Conservation (phyloP, 106 monocot genomes). For the Chionographis japonica region DNA sequence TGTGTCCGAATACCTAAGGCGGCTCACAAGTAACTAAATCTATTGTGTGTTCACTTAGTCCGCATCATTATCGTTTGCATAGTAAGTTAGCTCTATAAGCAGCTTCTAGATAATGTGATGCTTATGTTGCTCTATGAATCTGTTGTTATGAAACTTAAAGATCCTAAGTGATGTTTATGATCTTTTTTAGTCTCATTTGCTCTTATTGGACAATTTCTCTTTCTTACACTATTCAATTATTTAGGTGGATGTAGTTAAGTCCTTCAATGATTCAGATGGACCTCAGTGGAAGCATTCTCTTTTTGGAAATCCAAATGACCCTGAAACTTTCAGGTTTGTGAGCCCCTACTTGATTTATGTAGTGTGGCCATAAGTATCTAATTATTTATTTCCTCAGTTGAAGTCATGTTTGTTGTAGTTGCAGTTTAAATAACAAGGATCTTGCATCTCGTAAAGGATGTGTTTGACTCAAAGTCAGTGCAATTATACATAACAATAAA, state of each 20-base stretch:
- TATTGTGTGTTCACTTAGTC: too few relatives aligned
- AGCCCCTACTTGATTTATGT: background rate
- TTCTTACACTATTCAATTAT: constrained; percentile 3
- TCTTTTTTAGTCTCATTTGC: background rate
- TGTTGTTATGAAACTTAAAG: too few relatives aligned
- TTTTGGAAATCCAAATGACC: constrained; percentile 95
- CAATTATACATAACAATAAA: too few relatives aligned
- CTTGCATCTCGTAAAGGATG: background rate
- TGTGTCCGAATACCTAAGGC: too few relatives aligned
- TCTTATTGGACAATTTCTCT: background rate
- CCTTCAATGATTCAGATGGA: constrained; percentile 71
- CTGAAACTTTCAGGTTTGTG: constrained; percentile 83
- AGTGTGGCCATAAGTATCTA: too few relatives aligned
- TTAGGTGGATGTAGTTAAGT: constrained; percentile 80
- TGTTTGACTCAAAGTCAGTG: too few relatives aligned
- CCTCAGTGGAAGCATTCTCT: constrained; percentile 91
- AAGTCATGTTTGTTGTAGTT: background rate
- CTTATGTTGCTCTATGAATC: too few relatives aligned
- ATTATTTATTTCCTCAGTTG: background rate
- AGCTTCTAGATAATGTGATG: too few relatives aligned
- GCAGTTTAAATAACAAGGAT: background rate
- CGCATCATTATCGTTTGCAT: too few relatives aligned
- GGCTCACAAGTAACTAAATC: too few relatives aligned
- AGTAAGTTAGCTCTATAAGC: too few relatives aligned
- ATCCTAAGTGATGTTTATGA: too few relatives aligned